These are phyloP conservation scores for Sarocladium kiliense DNA, from an alignment of 2,329 filamentous ascomycete species.

Conservation along the genomic window DNA sequence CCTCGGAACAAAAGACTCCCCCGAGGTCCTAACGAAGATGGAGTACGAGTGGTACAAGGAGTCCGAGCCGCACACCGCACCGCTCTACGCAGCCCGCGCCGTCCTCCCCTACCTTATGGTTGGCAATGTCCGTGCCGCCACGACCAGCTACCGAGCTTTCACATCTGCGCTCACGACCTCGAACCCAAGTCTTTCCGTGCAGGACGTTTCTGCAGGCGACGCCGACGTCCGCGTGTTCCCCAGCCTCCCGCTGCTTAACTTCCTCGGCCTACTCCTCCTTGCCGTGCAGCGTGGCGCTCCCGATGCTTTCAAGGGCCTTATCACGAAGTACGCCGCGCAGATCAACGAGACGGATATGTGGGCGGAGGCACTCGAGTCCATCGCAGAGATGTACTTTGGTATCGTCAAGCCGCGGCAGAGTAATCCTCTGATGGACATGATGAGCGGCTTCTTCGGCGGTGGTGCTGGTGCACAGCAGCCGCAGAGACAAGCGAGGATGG, in stretches of 20 bases:
- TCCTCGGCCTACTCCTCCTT: constrained; percentile 77
- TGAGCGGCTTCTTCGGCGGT: constrained; percentile 89
- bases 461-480: constrained; percentile 42
- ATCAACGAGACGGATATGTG: constrained; percentile 73
- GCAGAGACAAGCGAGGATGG: constrained; percentile 49
- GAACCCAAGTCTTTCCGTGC: constrained; percentile 57
- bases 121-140: constrained; percentile 86
- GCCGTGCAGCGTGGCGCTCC: constrained; percentile 72
- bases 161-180: constrained; percentile 33
- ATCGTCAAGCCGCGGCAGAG: constrained; percentile 84
- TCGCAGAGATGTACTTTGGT: constrained; percentile 95
- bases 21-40: constrained; percentile 72
- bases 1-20: constrained; percentile 83
- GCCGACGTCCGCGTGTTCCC: constrained; percentile 81
- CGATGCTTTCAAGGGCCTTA: constrained; percentile 79
- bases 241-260: constrained; percentile 90
- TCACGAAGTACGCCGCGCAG: constrained; percentile 73
- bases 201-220: constrained; percentile 71
- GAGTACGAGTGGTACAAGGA: constrained; percentile 93
- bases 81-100: constrained; percentile 78
- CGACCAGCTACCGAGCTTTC: constrained; percentile 70
- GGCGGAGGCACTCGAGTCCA: constrained; percentile 76
- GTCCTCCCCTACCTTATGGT: constrained; percentile 87
- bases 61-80: constrained; percentile 82
- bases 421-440: constrained; percentile 96